These are phyloP conservation scores for Leccinum olivaceopallidum DNA, from an alignment of 768 basidiomycete genomes.

Conservation along the genomic window DNA sequence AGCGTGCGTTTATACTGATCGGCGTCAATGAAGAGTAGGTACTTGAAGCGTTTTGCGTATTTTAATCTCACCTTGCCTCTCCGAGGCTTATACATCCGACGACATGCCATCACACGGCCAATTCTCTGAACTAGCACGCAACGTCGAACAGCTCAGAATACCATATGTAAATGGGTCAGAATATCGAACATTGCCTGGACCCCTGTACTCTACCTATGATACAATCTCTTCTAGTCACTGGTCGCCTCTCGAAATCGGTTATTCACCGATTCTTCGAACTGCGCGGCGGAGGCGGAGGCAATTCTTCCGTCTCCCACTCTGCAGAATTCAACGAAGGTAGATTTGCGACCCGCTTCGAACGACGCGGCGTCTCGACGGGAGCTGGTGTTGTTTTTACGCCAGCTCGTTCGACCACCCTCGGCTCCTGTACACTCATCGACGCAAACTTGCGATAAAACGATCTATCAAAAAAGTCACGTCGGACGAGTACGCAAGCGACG, in stretches of 20 bases:
- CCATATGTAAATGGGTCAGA: too few species aligned
- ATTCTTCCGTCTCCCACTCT: constrained; percentile 56
- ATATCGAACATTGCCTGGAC: too few species aligned
- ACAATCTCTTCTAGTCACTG: too few species aligned
- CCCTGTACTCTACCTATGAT: too few species aligned
- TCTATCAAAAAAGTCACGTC: constrained; percentile 9
- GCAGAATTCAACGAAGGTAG: constrained; percentile 49
- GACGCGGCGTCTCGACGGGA: constrained; percentile 13
- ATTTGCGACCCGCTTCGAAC: constrained; percentile 34
- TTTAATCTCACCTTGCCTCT: too few species aligned
- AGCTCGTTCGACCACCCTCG: constrained; percentile 8
- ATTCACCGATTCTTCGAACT: constrained; percentile 7
- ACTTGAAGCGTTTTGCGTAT: too few species aligned
- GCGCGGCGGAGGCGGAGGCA: constrained; percentile 44
- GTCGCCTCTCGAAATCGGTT: not conserved
- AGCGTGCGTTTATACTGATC: too few species aligned
- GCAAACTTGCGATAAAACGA: constrained; percentile 23
- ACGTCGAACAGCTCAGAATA: too few species aligned
- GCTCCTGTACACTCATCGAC: constrained; percentile 35
- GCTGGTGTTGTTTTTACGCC: not conserved
- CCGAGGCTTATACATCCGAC: too few species aligned
- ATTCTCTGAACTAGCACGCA: too few species aligned
- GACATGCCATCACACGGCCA: too few species aligned
- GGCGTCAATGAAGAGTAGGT: too few species aligned
- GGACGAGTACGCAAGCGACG: not conserved